Base-by-base conservation (phyloP, 208 protist genomes). In the Crithidia thermophila region DNA sequence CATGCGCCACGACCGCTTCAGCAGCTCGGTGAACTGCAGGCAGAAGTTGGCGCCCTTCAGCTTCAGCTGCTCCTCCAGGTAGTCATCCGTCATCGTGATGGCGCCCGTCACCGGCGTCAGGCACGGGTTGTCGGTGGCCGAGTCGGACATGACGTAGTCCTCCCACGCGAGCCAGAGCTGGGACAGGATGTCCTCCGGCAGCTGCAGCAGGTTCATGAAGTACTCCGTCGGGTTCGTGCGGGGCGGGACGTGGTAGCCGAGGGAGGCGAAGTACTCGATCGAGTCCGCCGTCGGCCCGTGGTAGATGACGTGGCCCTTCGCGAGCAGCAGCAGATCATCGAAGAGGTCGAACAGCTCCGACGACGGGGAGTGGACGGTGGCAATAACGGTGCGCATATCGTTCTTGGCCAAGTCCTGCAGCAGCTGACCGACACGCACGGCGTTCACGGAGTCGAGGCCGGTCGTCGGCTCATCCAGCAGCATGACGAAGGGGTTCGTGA, bases 381-480 rank as follows among this genome's bases (percentile, higher is more conserved):
- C 88, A 28, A 95, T 91, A 65, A 97, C 85, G 56, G 85, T 92
- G 30, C 85, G 88, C 60, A 77, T 74, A 51, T 89, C 91, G 55
- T 87, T 80, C 79, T 88, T 88, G 28, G 87, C 87, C 28, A 97
- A 81, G 28, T 90, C 79, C 49, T 87, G 77, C 25, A 97, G 72
- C 37, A 84, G 74, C 55, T 92, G 64, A 7, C 89, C 84, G n/a
- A 95, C 86, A 43, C 81, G 81, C 43, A 90, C 81, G 31, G 92
- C 89, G 60, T 83, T 94, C 36, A 93, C 81, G 2, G 87, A 85
- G 67, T 97, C 92, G 10, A 97, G 85, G 27, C 92, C 92, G 42
- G 82, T 93, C 21, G 90, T 97, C 25, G 90, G 90, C 62, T 97
- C 90, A 72, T 97, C 93, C 45, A 95, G 81, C 61, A 97, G 81